Conservation (phyloP, 106 monocot genomes). For the Dendrobium huoshanense region DNA sequence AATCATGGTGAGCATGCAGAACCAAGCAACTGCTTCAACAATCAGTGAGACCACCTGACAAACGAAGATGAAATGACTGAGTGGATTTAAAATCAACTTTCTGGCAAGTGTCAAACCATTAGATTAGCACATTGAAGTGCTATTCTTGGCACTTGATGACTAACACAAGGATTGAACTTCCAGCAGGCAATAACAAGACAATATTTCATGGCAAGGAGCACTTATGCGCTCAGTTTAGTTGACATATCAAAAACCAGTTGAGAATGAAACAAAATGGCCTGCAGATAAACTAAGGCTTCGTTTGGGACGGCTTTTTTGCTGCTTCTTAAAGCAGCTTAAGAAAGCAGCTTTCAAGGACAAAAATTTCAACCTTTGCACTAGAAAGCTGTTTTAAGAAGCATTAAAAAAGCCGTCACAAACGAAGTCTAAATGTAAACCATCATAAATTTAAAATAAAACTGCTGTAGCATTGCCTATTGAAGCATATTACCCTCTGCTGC, state of each 20-base stretch:
- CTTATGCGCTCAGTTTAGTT: background rate
- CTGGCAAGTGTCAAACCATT: background rate
- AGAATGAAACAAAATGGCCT: no score
- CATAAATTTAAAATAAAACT: background rate
- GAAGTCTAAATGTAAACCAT: background rate
- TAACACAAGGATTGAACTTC: background rate
- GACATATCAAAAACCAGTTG: background rate
- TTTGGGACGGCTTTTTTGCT: no score
- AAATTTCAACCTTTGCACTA: no score
- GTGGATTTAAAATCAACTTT: background rate
- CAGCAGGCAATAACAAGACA: background rate
- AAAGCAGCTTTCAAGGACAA: no score
- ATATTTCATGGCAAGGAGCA: background rate
- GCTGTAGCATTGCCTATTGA: background rate
- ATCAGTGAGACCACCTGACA: constrained; percentile 52
- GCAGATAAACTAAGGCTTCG: no score
- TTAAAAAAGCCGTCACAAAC: no score
- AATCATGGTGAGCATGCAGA: constrained; percentile 58
- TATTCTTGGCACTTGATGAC: background rate
- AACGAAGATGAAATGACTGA: constrained; percentile 1
- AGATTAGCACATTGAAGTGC: background rate
- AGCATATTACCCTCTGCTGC: background rate
- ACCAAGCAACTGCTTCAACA: constrained; percentile 58
- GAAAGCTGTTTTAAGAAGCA: no score
- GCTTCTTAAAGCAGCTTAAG: no score